A percentile compares a stretch with the other conserved stretches of the same genome.
Conservation (phyloP, 2,329 filamentous ascomycete species). For the Boeremia exigua region DNA sequence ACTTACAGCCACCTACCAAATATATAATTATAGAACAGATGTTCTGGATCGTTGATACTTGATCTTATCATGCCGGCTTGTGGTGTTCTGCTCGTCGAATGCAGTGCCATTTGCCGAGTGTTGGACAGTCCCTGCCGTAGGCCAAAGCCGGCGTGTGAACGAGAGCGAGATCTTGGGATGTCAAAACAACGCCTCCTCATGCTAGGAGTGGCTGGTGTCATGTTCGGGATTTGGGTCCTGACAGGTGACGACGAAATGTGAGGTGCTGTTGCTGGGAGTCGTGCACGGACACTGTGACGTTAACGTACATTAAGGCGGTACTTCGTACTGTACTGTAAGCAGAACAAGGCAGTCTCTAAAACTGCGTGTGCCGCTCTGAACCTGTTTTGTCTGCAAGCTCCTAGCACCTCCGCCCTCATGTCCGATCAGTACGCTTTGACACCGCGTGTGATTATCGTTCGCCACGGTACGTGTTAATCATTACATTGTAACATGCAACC, state of each 20-base stretch:
- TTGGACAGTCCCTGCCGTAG: background rate
- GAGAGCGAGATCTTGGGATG: constrained; percentile 7
- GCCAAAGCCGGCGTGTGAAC: constrained; percentile 2
- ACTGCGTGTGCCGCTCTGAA: no score
- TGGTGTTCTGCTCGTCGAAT: constrained; percentile 1
- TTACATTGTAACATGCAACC: no score
- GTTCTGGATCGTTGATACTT: background rate
- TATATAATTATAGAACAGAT: background rate
- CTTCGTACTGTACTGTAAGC: no score
- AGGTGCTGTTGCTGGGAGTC: constrained; percentile 8
- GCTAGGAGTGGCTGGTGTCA: constrained; percentile 6
- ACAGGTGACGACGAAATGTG: constrained; percentile 12
- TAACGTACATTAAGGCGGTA: no score
- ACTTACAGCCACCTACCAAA: no score
- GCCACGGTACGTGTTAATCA: no score
- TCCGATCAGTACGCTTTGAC: no score
- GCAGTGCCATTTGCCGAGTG: constrained; percentile 7
- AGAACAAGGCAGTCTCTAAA: no score
- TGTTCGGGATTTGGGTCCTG: constrained; percentile 8
- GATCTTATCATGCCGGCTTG: background rate
- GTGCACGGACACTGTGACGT: no score
- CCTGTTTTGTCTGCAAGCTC: no score
- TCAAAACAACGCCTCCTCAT: constrained; percentile 8
- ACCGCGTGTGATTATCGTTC: no score
- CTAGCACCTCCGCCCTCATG: no score